phyloP scores from a whole-genome alignment of 495 filamentous ascomycete genomes.

The Parachaetomium inaequale region DNA sequence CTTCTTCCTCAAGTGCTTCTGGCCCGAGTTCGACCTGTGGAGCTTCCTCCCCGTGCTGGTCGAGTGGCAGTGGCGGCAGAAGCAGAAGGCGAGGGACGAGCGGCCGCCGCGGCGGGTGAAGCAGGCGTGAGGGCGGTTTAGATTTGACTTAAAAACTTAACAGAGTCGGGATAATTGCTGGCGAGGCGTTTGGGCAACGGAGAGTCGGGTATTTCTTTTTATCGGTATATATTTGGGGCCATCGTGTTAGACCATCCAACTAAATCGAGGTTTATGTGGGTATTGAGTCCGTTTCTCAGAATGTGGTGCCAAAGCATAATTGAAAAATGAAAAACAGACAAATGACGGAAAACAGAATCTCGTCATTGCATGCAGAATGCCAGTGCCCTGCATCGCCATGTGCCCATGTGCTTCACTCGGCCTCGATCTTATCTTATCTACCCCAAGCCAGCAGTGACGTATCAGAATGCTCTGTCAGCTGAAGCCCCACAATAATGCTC shows the following conservation, averaged over 20 bases:
- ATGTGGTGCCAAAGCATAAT: too few species aligned
- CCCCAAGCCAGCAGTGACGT: conserved; percentile 25
- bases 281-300: too few species aligned
- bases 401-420: not conserved
- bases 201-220: not conserved
- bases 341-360: too few species aligned
- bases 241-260: not conserved
- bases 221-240: not conserved
- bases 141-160: not conserved
- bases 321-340: too few species aligned
- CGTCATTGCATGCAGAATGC: too few species aligned
- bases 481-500: conserved; percentile 4
- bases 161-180: not conserved
- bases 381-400: too few species aligned
- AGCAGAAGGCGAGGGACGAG: conserved; percentile 46
- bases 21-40: conserved; percentile 97
- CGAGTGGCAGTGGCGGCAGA: conserved; percentile 81
- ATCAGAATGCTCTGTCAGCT: conserved; percentile 19
- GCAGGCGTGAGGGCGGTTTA: conserved; percentile 6
- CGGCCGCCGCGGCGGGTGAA: conserved; percentile 32
- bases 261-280: not conserved
- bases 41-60: conserved; percentile 86
- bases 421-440: conserved; percentile 33
- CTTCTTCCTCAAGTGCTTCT: conserved; percentile 85
- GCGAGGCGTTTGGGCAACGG: conserved; percentile 5